Evolutionary conservation across 768 basidiomycete species (phyloP).

Genomic region (Rhizopogon vesiculosus): DNA sequence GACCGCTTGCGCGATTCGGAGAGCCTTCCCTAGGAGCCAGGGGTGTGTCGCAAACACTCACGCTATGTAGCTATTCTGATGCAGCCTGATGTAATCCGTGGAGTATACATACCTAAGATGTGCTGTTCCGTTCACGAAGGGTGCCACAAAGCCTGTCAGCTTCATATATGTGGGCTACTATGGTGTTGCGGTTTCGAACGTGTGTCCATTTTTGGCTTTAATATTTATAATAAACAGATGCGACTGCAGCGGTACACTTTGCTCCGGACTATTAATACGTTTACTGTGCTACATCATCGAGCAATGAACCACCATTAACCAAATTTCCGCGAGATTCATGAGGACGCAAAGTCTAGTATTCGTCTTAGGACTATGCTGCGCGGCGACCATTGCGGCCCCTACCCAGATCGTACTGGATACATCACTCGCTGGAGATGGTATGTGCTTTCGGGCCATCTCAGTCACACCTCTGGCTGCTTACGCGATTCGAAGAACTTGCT

Average conservation of each 20-base stretch:
- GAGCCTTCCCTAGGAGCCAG: too few relatives aligned
- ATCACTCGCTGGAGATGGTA: neutral
- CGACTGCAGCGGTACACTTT: neutral
- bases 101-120: neutral
- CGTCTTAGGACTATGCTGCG: neutral
- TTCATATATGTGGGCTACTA: neutral
- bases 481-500: slow-evolving; percentile 25
- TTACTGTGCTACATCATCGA: neutral
- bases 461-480: neutral
- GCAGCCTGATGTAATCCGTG: neutral
- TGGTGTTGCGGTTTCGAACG: neutral
- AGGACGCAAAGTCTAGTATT: neutral
- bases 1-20: too few relatives aligned
- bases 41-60: too few relatives aligned
- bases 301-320: neutral
- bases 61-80: too few relatives aligned
- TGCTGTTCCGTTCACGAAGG: neutral
- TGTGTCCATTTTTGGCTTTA: neutral
- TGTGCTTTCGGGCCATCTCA: neutral
- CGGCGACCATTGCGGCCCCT: slow-evolving; percentile 26
- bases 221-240: neutral
- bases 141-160: too few relatives aligned
- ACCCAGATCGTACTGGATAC: slow-evolving; percentile 37
- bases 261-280: slow-evolving; percentile 3
- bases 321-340: neutral